Conservation (phyloP, 208 protist species). For the Trypanosoma mega region DNA sequence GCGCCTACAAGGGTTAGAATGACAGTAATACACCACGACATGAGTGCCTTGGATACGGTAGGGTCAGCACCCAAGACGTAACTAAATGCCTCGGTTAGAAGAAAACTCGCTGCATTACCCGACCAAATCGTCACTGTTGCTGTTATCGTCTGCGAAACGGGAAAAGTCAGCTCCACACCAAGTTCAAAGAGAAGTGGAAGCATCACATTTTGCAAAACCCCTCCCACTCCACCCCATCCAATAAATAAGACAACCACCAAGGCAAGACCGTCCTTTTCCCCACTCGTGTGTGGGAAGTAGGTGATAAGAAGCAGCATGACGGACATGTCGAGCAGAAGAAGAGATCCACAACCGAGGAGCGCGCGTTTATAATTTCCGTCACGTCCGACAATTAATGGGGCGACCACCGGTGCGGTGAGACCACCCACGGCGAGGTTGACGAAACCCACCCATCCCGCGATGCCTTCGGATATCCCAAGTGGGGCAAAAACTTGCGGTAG, state of each 20-base stretch:
- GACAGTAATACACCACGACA: constrained; percentile 7
- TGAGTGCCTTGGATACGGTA: neutral
- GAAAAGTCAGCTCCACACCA: constrained; percentile 17
- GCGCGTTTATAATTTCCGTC: constrained; percentile 6
- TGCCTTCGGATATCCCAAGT: constrained; percentile 11
- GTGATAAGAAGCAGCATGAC: constrained; percentile 3
- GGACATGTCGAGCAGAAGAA: constrained; percentile 1
- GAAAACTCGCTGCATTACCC: constrained; percentile 1
- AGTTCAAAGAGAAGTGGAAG: constrained; percentile 22
- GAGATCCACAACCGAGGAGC: neutral
- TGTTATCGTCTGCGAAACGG: constrained; percentile 3
- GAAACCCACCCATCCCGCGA: constrained; percentile 17
- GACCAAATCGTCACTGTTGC: constrained; percentile 11
- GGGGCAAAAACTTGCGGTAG: constrained; percentile 11
- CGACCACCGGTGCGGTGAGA: constrained; percentile 2
- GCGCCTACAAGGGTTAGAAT: neutral
- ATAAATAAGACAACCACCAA: neutral
- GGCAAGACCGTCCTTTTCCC: neutral
- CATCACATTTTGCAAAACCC: constrained; percentile 7
- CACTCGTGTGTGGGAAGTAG: neutral
- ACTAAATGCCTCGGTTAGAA: constrained; percentile 8
- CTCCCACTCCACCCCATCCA: constrained; percentile 2
- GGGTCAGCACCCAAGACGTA: neutral
- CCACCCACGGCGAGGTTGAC: constrained; percentile 12
- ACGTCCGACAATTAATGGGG: constrained; percentile 6